A percentile compares a stretch with the other conserved stretches of the same genome.
Conservation (phyloP, 805 yeast genomes). For the Candida pseudoglaebosa region DNA sequence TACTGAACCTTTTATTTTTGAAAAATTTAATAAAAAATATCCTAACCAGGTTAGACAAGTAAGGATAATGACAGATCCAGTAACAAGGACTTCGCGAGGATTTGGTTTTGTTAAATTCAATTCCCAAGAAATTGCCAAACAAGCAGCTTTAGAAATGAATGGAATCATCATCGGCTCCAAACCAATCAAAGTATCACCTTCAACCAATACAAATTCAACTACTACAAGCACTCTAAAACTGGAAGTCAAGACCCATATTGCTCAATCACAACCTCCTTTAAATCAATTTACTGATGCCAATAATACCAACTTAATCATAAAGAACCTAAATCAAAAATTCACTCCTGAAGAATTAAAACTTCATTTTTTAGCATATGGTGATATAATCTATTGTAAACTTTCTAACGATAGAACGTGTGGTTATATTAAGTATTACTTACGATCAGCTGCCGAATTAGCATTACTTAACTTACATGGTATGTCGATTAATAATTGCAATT, state of each 20-base stretch:
- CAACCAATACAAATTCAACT: conserved; percentile 20
- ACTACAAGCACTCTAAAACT: conserved; percentile 13
- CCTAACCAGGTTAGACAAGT: conserved; percentile 68
- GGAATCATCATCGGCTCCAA: conserved; percentile 68
- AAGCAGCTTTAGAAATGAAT: conserved; percentile 77
- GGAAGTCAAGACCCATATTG: conserved; percentile 17
- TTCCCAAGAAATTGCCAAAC: conserved; percentile 61
- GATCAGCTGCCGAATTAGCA: conserved; percentile 37
- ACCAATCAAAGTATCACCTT: conserved; percentile 67
- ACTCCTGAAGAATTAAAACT: conserved; percentile 59
- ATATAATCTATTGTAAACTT: conserved; percentile 23
- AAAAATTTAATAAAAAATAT: conserved; percentile 63
- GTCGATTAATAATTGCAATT: conserved; percentile 23
- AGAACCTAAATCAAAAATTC: conserved; percentile 57
- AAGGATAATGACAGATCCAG: conserved; percentile 72
- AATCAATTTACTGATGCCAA: conserved; percentile 73
- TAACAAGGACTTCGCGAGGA: conserved; percentile 70
- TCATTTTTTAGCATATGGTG: conserved; percentile 65
- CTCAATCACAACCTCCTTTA: conserved; percentile 51
- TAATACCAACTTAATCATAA: conserved; percentile 72
- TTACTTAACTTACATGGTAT: conserved; percentile 29
- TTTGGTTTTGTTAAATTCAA: conserved; percentile 86
- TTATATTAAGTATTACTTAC: conserved; percentile 22
- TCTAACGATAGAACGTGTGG: conserved; percentile 20
- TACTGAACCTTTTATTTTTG: conserved; percentile 60